phyloP scores from a whole-genome alignment of 1,284 basidiomycete genomes.

The Austroboletus rostrupii region DNA sequence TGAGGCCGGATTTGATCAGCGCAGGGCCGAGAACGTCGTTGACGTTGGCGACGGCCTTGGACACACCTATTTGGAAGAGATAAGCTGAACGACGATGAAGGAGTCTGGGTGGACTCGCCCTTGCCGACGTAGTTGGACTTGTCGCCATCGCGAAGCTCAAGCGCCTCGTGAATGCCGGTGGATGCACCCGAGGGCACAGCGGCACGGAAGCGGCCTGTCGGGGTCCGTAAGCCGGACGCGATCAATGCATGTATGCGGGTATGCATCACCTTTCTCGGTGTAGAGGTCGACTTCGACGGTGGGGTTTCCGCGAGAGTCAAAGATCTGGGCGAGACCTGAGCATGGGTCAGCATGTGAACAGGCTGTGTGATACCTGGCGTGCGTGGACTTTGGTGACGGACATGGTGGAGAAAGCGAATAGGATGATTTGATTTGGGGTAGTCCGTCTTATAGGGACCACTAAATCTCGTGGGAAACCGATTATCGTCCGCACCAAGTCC shows the following conservation, averaged over 20 bases:
- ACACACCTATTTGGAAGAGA: slow-evolving; percentile 60
- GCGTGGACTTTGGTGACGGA: slow-evolving; percentile 85
- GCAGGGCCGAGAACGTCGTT: slow-evolving; percentile 90
- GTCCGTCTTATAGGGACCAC: slow-evolving; percentile 23
- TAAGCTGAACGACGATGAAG: background rate
- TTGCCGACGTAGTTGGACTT: slow-evolving; percentile 94
- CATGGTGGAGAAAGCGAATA: slow-evolving; percentile 51
- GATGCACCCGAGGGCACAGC: slow-evolving; percentile 98
- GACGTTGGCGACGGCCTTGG: slow-evolving; percentile 93
- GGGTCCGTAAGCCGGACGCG: slow-evolving; percentile 5
- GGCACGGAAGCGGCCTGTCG: slow-evolving; percentile 86
- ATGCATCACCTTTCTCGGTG: slow-evolving; percentile 76
- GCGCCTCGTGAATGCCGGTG: slow-evolving; percentile 97
- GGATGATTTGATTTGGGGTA: slow-evolving; percentile 10
- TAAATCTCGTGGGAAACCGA: slow-evolving; percentile 31
- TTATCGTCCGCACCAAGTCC: slow-evolving; percentile 21
- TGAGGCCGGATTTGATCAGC: slow-evolving; percentile 83
- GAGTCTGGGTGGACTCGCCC: slow-evolving; percentile 46
- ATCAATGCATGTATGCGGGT: slow-evolving; percentile 2
- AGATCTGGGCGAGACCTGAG: slow-evolving; percentile 63
- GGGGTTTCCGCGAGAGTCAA: slow-evolving; percentile 94
- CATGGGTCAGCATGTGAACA: slow-evolving; percentile 9
- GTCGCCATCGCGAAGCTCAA: slow-evolving; percentile 97
- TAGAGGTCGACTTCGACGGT: slow-evolving; percentile 93
- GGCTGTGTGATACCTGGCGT: slow-evolving; percentile 64